Evolutionary conservation across 441 rosid genomes (phyloP).

Genomic region (Adansonia gregorii): DNA sequence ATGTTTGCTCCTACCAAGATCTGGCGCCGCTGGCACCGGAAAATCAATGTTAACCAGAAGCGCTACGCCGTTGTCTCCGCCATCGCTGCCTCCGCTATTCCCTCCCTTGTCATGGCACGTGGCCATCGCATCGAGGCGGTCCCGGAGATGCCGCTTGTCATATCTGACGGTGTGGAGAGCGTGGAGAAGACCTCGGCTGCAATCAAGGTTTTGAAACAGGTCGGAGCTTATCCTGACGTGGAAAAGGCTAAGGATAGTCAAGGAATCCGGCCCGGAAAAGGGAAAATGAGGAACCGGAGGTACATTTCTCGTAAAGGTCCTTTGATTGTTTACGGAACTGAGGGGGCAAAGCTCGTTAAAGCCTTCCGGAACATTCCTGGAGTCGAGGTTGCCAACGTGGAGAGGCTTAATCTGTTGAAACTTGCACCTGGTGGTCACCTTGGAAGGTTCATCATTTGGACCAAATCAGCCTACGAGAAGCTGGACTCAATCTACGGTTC

Average conservation of each 20-base stretch:
- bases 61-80: slow-evolving; percentile 86
- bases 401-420: slow-evolving; percentile 76
- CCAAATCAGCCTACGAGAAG: slow-evolving; percentile 89
- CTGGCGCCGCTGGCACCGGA: slow-evolving; percentile 97
- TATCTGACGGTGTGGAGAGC: slow-evolving; percentile 66
- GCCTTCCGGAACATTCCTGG: slow-evolving; percentile 93
- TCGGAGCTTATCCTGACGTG: slow-evolving; percentile 79
- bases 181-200: slow-evolving; percentile 88
- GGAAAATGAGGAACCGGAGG: slow-evolving; percentile 85
- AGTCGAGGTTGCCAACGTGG: slow-evolving; percentile 84
- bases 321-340: slow-evolving; percentile 72
- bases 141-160: slow-evolving; percentile 83
- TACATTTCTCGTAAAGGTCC: slow-evolving; percentile 93
- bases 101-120: slow-evolving; percentile 89
- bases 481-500: slow-evolving; percentile 83
- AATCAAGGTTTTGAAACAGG: slow-evolving; percentile 66
- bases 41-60: slow-evolving; percentile 79
- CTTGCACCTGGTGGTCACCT: slow-evolving; percentile 97
- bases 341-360: slow-evolving; percentile 80
- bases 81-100: slow-evolving; percentile 83
- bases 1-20: slow-evolving; percentile 99
- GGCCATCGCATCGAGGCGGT: slow-evolving; percentile 84
- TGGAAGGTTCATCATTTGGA: slow-evolving; percentile 93
- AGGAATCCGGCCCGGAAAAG: slow-evolving; percentile 85
- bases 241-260: slow-evolving; percentile 90